These are phyloP conservation scores for Colletotrichum incanum DNA, from an alignment of 2,329 filamentous ascomycete species.

Conservation along the genomic window DNA sequence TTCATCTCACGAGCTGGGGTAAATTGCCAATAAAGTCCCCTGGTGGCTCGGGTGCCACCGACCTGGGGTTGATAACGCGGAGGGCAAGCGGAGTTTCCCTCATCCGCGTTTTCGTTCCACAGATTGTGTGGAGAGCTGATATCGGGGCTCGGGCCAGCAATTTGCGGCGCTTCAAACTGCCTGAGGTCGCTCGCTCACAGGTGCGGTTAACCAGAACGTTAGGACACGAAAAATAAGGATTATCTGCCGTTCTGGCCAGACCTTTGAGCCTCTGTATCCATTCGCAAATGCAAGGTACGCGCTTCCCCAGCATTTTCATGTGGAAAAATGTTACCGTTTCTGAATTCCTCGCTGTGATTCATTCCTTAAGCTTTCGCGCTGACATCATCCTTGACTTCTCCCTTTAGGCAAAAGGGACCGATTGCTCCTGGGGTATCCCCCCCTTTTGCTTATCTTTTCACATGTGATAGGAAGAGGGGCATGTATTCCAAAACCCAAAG, in stretches of 20 bases:
- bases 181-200: constrained; percentile 33
- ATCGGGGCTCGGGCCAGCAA: constrained; percentile 33
- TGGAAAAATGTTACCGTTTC: constrained; percentile 29
- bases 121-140: constrained; percentile 30
- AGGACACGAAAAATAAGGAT: constrained; percentile 9
- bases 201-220: constrained; percentile 28
- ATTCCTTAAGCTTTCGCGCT: constrained; percentile 33
- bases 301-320: constrained; percentile 33
- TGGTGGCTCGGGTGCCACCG: background rate
- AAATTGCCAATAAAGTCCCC: constrained; percentile 21
- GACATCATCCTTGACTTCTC: constrained; percentile 37
- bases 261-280: constrained; percentile 17
- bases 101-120: constrained; percentile 17
- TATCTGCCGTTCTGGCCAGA: constrained; percentile 23
- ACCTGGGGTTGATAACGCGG: constrained; percentile 31
- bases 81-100: constrained; percentile 34
- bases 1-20: constrained; percentile 21
- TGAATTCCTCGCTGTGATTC: constrained; percentile 21
- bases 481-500: constrained; percentile 28
- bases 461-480: constrained; percentile 41
- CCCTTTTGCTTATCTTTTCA: constrained; percentile 36
- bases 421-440: constrained; percentile 32
- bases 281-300: constrained; percentile 40
- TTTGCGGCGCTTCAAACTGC: constrained; percentile 40
- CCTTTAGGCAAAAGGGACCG: constrained; percentile 37